Evolutionary conservation across 2,329 filamentous ascomycete genomes (phyloP), one percentile per base, ranked within the genome.

Genomic region (Epichloe gansuensis): DNA sequence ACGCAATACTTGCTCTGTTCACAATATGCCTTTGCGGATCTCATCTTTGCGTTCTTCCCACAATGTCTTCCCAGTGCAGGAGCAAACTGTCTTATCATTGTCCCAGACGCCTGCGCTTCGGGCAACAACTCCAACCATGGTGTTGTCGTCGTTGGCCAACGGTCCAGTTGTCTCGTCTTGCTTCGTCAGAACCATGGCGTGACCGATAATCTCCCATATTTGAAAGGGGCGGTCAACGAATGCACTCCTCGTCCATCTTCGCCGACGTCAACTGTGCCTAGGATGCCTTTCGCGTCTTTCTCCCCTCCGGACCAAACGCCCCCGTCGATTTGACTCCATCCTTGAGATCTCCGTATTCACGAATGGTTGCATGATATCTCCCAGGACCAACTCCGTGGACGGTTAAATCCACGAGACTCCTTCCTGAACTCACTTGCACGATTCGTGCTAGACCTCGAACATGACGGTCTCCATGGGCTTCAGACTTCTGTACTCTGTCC

Each of bases 101-200:
- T 96, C 91, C 93, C 93, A 98, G 56, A 95, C 86, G n/a, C 93
- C 93, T 15, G 93, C 91, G 68, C 91, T 96, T 65, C 93, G 78
- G 48, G 93, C 93, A 70, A 98, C 88, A 50, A 98, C 91, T 8
- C 93, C 93, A 2, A 95, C 88, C 49, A 96, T 74, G 21, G 90
- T 95, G 66, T 94, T 82, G 52, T 83, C 77, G 64, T 95, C 88
- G 60, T 95, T 91, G 61, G 76, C 75, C 60, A 84, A 71, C 63
- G 79, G 75, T 52, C 74, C 74, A 12, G 52, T 46, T 34, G 55
- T 58, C 59, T 83, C 79, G 54, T 80, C 72, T 67, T 82, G 75
- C 56, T 66, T 83, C 45, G 88, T 86, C 48, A 97, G 82, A 46
- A 95, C 86, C 75, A 98, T 86, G 62, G 90, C 90, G 64, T 91